Evolutionary conservation across 2,329 filamentous ascomycete genomes (phyloP).

Genomic region (Pseudocercospora pini-densiflorae): DNA sequence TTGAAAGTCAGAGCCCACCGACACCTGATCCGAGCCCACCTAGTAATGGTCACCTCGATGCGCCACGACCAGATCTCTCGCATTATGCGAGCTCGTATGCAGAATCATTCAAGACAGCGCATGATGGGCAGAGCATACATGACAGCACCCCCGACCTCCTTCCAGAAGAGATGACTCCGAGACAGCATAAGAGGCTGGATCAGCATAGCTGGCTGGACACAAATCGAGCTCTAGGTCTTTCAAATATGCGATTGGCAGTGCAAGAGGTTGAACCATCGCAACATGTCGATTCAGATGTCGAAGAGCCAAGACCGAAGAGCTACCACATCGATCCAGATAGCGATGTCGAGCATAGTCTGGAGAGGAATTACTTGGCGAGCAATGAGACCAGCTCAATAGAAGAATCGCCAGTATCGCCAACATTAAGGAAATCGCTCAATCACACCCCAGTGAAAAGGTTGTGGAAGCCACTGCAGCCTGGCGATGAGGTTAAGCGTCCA

Average conservation of each 20-base stretch:
- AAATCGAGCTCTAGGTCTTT: constrained; percentile 14
- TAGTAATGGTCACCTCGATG: constrained; percentile 23
- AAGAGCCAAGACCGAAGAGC: constrained; percentile 22
- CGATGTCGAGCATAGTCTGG: constrained; percentile 21
- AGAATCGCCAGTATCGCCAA: constrained; percentile 21
- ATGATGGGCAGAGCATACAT: constrained; percentile 46
- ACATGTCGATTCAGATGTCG: constrained; percentile 15
- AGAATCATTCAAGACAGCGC: constrained; percentile 53
- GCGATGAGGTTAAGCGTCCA: constrained; percentile 28
- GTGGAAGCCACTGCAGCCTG: constrained; percentile 28
- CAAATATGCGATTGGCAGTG: constrained; percentile 13
- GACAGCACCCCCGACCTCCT: constrained; percentile 28
- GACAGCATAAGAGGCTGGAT: constrained; percentile 5
- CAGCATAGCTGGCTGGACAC: constrained; percentile 17
- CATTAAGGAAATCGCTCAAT: constrained; percentile 15
- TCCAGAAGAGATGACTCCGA: constrained; percentile 13
- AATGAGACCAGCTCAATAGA: constrained; percentile 14
- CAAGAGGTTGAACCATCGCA: constrained; percentile 12
- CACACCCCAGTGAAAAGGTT: constrained; percentile 26
- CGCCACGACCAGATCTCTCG: constrained; percentile 30
- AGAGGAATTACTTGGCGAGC: constrained; percentile 15
- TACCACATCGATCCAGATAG: constrained; percentile 31
- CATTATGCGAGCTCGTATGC: constrained; percentile 47
- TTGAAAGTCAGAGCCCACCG: constrained; percentile 41
- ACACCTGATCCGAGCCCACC: constrained; percentile 44